phyloP scores from a whole-genome alignment of 106 monocot species.

The Phalaenopsis aphrodite region DNA sequence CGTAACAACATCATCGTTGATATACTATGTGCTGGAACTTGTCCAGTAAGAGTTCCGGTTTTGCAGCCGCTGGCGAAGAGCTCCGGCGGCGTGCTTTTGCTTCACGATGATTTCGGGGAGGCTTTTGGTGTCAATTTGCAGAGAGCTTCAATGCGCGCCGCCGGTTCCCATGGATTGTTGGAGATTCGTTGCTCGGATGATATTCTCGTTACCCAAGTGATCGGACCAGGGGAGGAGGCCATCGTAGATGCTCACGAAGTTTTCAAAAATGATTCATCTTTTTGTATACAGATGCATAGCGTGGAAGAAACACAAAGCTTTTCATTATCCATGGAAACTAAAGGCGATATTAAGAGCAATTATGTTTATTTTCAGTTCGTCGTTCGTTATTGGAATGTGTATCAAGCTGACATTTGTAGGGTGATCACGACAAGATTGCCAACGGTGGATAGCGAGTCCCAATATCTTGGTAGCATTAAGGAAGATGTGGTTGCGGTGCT shows the following conservation, averaged over 20 bases:
- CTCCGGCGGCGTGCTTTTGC: conserved; percentile 87
- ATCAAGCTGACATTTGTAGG: conserved; percentile 74
- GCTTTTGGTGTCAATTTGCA: conserved; percentile 98
- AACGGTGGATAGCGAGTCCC: conserved; percentile 72
- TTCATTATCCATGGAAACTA: conserved; percentile 80
- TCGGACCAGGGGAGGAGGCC: conserved; percentile 96
- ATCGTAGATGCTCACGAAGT: conserved; percentile 68
- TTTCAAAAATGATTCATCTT: conserved; percentile 85
- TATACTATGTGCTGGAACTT: conserved; percentile 85
- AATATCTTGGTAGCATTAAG: conserved; percentile 75
- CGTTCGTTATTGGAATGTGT: conserved; percentile 68
- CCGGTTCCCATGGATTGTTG: conserved; percentile 88
- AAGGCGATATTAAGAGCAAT: conserved; percentile 62
- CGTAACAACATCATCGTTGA: conserved; percentile 69
- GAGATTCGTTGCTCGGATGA: conserved; percentile 95
- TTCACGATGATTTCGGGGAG: conserved; percentile 99
- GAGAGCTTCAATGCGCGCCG: conserved; percentile 73
- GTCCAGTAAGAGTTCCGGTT: conserved; percentile 81
- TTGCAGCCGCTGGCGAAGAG: conserved; percentile 83
- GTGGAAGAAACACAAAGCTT: conserved; percentile 96
- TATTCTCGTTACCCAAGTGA: conserved; percentile 90
- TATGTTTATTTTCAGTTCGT: conserved; percentile 90
- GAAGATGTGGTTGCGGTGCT: conserved; percentile 77
- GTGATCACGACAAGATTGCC: conserved; percentile 88
- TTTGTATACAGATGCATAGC: conserved; percentile 84